Conservation (phyloP, 441 rosid genomes). For the Gossypium davidsonii region DNA sequence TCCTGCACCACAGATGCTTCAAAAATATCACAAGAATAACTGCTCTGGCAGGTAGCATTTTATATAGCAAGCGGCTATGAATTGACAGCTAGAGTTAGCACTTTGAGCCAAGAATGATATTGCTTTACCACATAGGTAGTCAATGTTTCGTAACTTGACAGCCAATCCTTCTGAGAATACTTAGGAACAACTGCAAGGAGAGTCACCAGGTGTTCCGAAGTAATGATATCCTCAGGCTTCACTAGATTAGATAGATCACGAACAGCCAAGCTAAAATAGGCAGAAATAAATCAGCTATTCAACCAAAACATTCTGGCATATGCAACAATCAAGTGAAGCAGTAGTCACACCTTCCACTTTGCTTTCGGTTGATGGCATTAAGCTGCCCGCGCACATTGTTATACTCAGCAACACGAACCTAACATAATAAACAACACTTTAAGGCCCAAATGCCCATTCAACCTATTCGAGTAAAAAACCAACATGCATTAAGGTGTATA, state of each 20-base stretch:
- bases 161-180: slow-evolving; percentile 97
- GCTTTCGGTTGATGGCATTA: slow-evolving; percentile 90
- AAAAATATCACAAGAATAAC: slow-evolving; percentile 10
- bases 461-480: neutral
- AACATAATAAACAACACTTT: slow-evolving; percentile 15
- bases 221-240: slow-evolving; percentile 78
- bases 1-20: neutral
- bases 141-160: slow-evolving; percentile 83
- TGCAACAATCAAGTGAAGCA: slow-evolving; percentile 1
- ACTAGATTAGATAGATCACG: slow-evolving; percentile 94
- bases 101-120: slow-evolving; percentile 12
- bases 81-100: neutral
- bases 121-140: slow-evolving; percentile 85
- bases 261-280: slow-evolving; percentile 83
- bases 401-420: slow-evolving; percentile 97
- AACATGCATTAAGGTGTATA: neutral
- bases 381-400: slow-evolving; percentile 90
- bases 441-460: neutral
- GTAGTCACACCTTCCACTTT: slow-evolving; percentile 76
- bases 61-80: neutral
- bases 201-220: slow-evolving; percentile 78
- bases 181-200: slow-evolving; percentile 81
- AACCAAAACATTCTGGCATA: neutral
- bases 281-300: slow-evolving; percentile 19
- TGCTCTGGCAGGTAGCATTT: slow-evolving; percentile 3